Evolutionary conservation across 1,284 basidiomycete genomes (phyloP), one percentile per base, ranked within the genome.

Genomic region (Heterobasidion irregulare): DNA sequence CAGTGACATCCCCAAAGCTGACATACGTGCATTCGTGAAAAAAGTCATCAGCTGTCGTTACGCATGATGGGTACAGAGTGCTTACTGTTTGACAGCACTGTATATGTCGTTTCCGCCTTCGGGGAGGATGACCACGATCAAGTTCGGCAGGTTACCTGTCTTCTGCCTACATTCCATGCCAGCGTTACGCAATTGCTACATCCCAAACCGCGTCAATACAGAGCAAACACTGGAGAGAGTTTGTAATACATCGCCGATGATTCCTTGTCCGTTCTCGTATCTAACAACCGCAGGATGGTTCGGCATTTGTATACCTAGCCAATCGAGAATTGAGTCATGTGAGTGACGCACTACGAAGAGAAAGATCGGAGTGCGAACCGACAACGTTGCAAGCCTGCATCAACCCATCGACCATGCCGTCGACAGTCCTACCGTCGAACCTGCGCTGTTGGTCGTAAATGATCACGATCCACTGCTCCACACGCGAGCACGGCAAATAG

Each of bases 31-130:
- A 16, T 36, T 54, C 12, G 41, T 26, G 26, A 26, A 26, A 3
- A 26, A 26, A 26, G 26, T 26, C 26, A 26, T 26, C 26, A 26
- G n/a, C 46, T 32, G 10, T 10, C 12, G 12, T 6, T 50, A 57
- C 15, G 58, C 34, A 52, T 38, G 19, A 44, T 18, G 26, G 10
- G 15, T 18, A 2, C 10, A 10, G 18, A 10, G 26, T 10, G 18
- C 84, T 62, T 65, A 89, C 87, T 87, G 82, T 68, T 91, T 91
- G 12, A 90, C 77, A n/a, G 80, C 79, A 0, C 77, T 83, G 63
- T 90, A 91, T 16, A 89, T 79, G 52, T 89, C 85, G 46, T 84
- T 82, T 0, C 81, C 84, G 1, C 77, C 77, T 56, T 90, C 86
- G 0, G 88, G 88, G n/a, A 91, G 73, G 50, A 90, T 68, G n/a